Evolutionary conservation across 352 stramenopile species (phyloP).

Genomic region (Phytophthora pini): DNA sequence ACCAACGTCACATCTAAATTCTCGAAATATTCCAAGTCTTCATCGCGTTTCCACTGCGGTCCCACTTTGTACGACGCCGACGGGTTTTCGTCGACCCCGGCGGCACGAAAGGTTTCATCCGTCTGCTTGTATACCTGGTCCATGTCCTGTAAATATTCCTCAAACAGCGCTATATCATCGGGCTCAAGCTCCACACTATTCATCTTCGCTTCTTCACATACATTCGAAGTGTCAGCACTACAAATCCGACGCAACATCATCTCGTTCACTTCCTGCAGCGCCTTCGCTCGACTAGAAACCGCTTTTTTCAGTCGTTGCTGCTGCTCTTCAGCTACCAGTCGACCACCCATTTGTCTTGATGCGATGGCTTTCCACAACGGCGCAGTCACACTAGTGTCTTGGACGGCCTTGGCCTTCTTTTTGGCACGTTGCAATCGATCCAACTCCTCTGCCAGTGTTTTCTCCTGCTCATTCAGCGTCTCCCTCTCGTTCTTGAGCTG

Average conservation of each 20-base stretch:
- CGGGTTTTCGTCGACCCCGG: neutral
- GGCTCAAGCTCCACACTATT: neutral
- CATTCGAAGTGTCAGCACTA: neutral
- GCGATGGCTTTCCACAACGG: slow-evolving; percentile 27
- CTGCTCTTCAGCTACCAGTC: slow-evolving; percentile 28
- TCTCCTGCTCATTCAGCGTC: slow-evolving; percentile 21
- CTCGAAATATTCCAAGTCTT: slow-evolving; percentile 27
- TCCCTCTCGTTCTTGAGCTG: slow-evolving; percentile 38
- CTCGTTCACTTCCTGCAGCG: slow-evolving; percentile 23
- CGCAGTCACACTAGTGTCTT: neutral
- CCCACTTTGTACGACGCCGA: slow-evolving; percentile 4
- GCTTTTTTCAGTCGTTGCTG: slow-evolving; percentile 18
- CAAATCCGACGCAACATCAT: slow-evolving; percentile 8
- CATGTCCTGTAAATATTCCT: slow-evolving; percentile 31
- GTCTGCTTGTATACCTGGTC: slow-evolving; percentile 26
- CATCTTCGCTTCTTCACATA: no score
- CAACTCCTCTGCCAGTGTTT: slow-evolving; percentile 19
- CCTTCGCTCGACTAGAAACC: slow-evolving; percentile 17
- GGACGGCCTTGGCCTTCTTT: slow-evolving; percentile 10
- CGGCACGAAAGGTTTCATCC: slow-evolving; percentile 18
- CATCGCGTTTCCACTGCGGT: slow-evolving; percentile 9
- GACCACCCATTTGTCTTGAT: slow-evolving; percentile 29
- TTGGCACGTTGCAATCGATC: slow-evolving; percentile 5
- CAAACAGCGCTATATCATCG: slow-evolving; percentile 24
- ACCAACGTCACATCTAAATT: slow-evolving; percentile 27